Evolutionary conservation across 1,284 basidiomycete species (phyloP), one percentile per base, ranked within the genome.

Genomic region (Phellinidium pouzarii): DNA sequence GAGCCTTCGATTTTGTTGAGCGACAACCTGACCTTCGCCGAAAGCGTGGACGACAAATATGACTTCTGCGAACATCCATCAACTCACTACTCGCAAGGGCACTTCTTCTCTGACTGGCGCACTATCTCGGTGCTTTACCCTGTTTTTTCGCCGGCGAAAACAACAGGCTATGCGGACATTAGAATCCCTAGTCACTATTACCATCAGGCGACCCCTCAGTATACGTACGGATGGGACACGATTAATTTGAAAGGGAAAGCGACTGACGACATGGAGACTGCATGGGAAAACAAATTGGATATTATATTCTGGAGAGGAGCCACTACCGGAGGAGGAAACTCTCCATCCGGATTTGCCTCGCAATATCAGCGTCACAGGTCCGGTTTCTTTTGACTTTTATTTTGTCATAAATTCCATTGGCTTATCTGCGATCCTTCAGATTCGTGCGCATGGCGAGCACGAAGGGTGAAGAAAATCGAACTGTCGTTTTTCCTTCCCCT

Each of bases 21-120:
- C 46, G 70, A 76, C 36, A 82, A 82, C 57, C 87, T 87, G 63
- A 62, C 61, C 4, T 94, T 90, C 65, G 70, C 71, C 17, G 66
- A 69, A 52, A 68, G 66, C 4, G 80, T 84, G 1, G 83, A 87
- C 46, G 75, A 80, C 54, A 71, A 74, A 17, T 77, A 80, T 58
- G 83, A 94, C 62, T 94, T 88, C 62, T 97, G 94, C 68, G 65
- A 73, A 25, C 74, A 82, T 42, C 93, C 94, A 0, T 86, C 88
- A 70, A 83, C 87, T 26, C 91, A 87, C 61, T 85, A 87, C 63
- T 77, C 78, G 41, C 93, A 96, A 64, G 92, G 93, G 6, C 92
- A 92, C 65, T 96, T 95, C 68, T 97, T 95, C 78, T 91, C 89
- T 17, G 94, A 97, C 66, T 95, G 91, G 87, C 75, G 94, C 17